These are phyloP conservation scores for Lanmaoa rubissima DNA, from an alignment of 768 basidiomycete genomes.

Conservation along the genomic window DNA sequence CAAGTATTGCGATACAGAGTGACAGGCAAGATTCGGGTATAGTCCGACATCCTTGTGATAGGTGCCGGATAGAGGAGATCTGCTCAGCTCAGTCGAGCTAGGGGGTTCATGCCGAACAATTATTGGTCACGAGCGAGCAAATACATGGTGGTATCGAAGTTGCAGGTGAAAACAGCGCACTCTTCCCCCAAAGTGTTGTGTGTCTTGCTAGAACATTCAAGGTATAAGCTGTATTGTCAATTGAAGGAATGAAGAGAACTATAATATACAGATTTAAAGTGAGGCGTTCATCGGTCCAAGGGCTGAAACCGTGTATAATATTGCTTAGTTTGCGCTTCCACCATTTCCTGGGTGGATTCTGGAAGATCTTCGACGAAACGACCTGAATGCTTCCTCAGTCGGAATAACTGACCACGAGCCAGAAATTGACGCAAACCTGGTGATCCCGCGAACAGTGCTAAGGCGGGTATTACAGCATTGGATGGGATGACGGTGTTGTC, in stretches of 20 bases:
- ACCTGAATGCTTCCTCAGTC: conserved; percentile 44
- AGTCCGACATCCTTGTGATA: not conserved
- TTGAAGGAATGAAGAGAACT: not conserved
- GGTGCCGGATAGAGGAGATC: not conserved
- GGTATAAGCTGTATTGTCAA: not conserved
- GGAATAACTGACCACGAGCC: not conserved
- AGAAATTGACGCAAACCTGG: conserved; percentile 58
- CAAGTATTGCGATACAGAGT: not conserved
- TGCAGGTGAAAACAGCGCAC: too few relatives aligned
- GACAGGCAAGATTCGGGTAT: not conserved
- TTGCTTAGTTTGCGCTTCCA: conserved; percentile 82
- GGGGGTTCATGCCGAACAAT: not conserved
- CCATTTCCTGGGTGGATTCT: conserved; percentile 90
- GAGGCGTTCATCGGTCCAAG: conserved; percentile 35
- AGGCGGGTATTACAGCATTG: conserved; percentile 88
- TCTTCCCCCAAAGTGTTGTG: not conserved
- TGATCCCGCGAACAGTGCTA: conserved; percentile 82
- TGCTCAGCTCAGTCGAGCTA: not conserved
- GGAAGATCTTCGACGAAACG: conserved; percentile 82
- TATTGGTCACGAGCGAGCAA: not conserved
- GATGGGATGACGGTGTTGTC: conserved; percentile 90
- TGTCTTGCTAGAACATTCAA: not conserved
- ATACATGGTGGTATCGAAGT: not conserved
- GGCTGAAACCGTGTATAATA: conserved; percentile 84
- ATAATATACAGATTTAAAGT: conserved; percentile 6